Evolutionary conservation across 2,329 filamentous ascomycete genomes (phyloP).

Genomic region (Zalaria sp.): DNA sequence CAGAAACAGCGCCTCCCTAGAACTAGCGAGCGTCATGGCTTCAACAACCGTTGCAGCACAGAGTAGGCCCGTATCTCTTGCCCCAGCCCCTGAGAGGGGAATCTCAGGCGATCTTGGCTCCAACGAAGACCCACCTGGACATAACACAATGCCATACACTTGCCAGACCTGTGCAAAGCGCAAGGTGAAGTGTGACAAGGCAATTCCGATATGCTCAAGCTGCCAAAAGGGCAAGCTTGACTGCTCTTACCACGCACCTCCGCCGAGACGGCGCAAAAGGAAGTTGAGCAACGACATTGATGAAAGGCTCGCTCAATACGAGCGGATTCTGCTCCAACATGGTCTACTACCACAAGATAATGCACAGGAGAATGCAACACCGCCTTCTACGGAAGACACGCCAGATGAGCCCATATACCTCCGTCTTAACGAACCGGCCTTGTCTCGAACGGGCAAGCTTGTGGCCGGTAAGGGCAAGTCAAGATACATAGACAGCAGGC

Average conservation of each 20-base stretch:
- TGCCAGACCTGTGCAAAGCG: slow-evolving; percentile 19
- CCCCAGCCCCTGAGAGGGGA: neutral
- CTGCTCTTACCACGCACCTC: slow-evolving; percentile 27
- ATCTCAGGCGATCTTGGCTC: neutral
- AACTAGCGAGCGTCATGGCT: neutral
- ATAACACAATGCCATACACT: slow-evolving; percentile 5
- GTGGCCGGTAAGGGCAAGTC: slow-evolving; percentile 20
- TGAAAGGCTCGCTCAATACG: slow-evolving; percentile 26
- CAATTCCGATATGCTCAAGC: slow-evolving; percentile 17
- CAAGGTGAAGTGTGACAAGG: slow-evolving; percentile 28
- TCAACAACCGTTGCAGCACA: neutral
- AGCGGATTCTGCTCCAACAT: slow-evolving; percentile 23
- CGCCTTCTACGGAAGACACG: neutral
- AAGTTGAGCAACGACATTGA: slow-evolving; percentile 17
- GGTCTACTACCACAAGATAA: slow-evolving; percentile 14
- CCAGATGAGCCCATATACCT: neutral
- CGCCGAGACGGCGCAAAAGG: slow-evolving; percentile 24
- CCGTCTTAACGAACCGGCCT: neutral
- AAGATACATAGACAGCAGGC: slow-evolving; percentile 26
- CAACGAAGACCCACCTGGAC: slow-evolving; percentile 1
- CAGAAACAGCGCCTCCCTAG: too few relatives aligned
- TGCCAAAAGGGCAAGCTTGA: slow-evolving; percentile 20
- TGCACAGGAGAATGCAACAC: neutral
- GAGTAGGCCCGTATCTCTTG: neutral
- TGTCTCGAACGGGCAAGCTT: slow-evolving; percentile 10